A percentile compares a stretch with the other conserved stretches of the same genome.
Conservation (phyloP, 352 stramenopile genomes). For the Phytopythium sindhum region DNA sequence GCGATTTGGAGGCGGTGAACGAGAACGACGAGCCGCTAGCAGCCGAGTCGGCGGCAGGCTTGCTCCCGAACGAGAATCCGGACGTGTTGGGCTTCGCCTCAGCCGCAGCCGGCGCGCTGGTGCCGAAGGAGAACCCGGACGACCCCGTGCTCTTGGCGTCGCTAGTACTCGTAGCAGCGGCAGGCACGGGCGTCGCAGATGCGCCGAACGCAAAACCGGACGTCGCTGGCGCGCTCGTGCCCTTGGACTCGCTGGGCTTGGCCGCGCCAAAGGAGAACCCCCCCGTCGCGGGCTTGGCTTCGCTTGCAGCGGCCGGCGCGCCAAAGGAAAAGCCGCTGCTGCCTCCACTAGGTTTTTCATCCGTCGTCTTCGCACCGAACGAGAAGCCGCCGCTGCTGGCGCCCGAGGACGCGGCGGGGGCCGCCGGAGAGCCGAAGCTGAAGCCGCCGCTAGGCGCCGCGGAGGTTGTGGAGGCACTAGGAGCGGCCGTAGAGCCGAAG, state of each 20-base stretch:
- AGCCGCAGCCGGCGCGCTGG: neutral
- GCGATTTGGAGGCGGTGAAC: constrained; percentile 18
- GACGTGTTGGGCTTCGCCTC: constrained; percentile 13
- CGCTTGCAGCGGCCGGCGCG: constrained; percentile 2
- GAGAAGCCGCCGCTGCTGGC: constrained; percentile 19
- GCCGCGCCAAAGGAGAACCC: constrained; percentile 29
- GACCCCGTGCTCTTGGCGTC: constrained; percentile 3
- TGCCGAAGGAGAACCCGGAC: constrained; percentile 29
- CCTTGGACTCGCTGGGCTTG: constrained; percentile 5
- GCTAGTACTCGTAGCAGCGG: neutral
- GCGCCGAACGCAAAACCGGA: constrained; percentile 10
- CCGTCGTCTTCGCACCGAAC: constrained; percentile 14
- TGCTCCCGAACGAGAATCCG: constrained; percentile 42
- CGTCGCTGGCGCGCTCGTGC: constrained; percentile 1
- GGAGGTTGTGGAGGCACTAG: neutral
- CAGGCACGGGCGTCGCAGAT: neutral
- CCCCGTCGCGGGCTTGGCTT: constrained; percentile 13
- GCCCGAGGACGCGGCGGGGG: neutral
- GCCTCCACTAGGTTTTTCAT: neutral
- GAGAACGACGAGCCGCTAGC: constrained; percentile 18
- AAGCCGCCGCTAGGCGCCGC: neutral
- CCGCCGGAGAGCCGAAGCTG: neutral
- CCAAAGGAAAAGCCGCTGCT: constrained; percentile 20
- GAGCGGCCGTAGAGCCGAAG: neutral
- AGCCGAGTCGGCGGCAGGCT: constrained; percentile 13